Conservation (phyloP, 2,329 filamentous ascomycete species). For the Alternaria novae-zelandiae region DNA sequence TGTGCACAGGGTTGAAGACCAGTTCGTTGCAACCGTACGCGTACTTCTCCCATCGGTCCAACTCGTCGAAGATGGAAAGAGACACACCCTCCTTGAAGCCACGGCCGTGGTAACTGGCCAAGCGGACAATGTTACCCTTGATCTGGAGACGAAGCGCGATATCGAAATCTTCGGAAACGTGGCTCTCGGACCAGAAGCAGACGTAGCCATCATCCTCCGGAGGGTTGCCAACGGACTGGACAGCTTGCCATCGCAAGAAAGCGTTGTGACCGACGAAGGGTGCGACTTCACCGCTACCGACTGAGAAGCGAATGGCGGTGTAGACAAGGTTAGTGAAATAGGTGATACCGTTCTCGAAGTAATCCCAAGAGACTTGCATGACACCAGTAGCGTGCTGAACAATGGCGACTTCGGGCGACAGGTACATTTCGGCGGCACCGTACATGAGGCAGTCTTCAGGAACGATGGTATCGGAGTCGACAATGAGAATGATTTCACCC, state of each 20-base stretch:
- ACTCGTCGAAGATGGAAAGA: slow-evolving; percentile 73
- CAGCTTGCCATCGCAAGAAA: slow-evolving; percentile 71
- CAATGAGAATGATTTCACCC: slow-evolving; percentile 79
- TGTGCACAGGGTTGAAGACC: slow-evolving; percentile 70
- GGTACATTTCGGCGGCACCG: slow-evolving; percentile 79
- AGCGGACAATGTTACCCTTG: slow-evolving; percentile 69
- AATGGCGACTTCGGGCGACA: slow-evolving; percentile 76
- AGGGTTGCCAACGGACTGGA: slow-evolving; percentile 60
- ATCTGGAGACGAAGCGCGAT: slow-evolving; percentile 74
- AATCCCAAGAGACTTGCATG: slow-evolving; percentile 74
- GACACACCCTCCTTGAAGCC: slow-evolving; percentile 77
- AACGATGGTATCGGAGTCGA: slow-evolving; percentile 29
- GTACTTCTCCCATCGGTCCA: slow-evolving; percentile 73
- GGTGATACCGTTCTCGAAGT: slow-evolving; percentile 76
- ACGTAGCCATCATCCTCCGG: slow-evolving; percentile 62
- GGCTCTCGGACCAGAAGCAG: slow-evolving; percentile 76
- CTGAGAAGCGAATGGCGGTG: slow-evolving; percentile 71
- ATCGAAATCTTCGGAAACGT: slow-evolving; percentile 79
- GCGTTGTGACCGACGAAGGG: slow-evolving; percentile 80
- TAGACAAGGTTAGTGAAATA: slow-evolving; percentile 81
- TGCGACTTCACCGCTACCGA: slow-evolving; percentile 72
- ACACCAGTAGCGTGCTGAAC: slow-evolving; percentile 72
- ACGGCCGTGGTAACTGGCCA: slow-evolving; percentile 70
- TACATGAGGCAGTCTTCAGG: slow-evolving; percentile 79
- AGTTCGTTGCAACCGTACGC: slow-evolving; percentile 73